Evolutionary conservation across 495 filamentous ascomycete genomes (phyloP).

Genomic region (Xylaria acuta): DNA sequence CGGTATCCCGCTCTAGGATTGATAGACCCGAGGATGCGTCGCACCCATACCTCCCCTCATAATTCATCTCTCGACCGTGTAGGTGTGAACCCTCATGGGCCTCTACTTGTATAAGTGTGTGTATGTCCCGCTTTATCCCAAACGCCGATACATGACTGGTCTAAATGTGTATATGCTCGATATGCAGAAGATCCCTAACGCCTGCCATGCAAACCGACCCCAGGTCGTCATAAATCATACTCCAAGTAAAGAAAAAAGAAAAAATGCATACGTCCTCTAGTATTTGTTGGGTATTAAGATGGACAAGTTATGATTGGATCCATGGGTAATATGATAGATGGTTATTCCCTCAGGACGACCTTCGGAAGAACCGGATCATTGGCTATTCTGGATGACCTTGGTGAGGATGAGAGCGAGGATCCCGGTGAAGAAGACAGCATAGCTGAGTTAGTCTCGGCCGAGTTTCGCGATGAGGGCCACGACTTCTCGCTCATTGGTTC

Average conservation of each 20-base stretch:
- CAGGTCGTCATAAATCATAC: constrained; percentile 10
- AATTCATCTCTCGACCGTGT: not conserved
- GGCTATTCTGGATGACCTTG: constrained; percentile 34
- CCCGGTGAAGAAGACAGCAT: not conserved
- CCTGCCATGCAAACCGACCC: constrained; percentile 15
- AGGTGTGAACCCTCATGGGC: constrained; percentile 10
- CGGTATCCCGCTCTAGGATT: not conserved
- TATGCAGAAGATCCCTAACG: constrained; percentile 4
- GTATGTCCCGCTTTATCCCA: not conserved
- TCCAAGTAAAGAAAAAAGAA: not conserved
- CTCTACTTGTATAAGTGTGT: constrained; percentile 15
- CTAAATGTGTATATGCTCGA: constrained; percentile 8
- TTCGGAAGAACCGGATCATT: constrained; percentile 27
- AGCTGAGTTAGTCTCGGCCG: constrained; percentile 23
- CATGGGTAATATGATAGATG: not conserved
- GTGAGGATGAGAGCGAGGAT: constrained; percentile 28
- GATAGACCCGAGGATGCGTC: not conserved
- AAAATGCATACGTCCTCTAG: not conserved
- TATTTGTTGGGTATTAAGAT: not conserved
- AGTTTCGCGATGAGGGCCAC: constrained; percentile 36
- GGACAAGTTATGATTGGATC: not conserved
- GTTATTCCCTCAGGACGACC: constrained; percentile 3
- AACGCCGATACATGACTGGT: constrained; percentile 3
- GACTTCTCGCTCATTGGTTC: constrained; percentile 31
- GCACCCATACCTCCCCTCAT: not conserved